Base-by-base conservation (phyloP, 805 yeast genomes). In the Groenewaldozyma tartarivorans region DNA sequence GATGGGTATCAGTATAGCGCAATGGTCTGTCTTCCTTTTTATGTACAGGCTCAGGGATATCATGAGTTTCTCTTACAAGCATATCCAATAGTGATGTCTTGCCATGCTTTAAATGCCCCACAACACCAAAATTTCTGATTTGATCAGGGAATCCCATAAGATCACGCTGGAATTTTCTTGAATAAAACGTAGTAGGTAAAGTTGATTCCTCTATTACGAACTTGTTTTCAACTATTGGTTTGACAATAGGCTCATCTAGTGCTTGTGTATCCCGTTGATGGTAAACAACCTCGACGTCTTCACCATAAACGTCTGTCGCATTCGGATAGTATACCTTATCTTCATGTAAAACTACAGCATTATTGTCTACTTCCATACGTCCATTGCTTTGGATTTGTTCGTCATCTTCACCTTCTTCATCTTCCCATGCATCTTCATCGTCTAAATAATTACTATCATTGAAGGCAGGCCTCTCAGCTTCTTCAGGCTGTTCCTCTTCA, bases 31-130 rank as follows among this genome's bases (percentile, higher is more conserved):
- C 64, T 62, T 64, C 34, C 61, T 67, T 41, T 60, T 51, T 50
- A 21, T 59, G 56, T 20, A 38, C 40, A n/a, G 40, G 38, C n/a
- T 56, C 53, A 29, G 51, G 62, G 1, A 61, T 47, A n/a, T 56
- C 53, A 4, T 86, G 96, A 0, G 94, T 77, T 42, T 80, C 77
- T 2, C 64, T 48, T 0, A 86, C 74, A 19, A 90, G 58, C 58
- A 72, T 57, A 54, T 90, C 96, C 2, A 84, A 49, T 1, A 88
- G 61, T 0, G 85, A 68, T 0, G 97, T 83, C 61, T 92, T 92
- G 1, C 99, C 99, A 4, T 85, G 77, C 50, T 84, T 83, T 1
- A 82, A 56, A 33, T 77, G 74, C 0, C 98, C 98, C n/a, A 79
- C 75, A 1, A 92, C 49, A 0, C 88, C 81, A 15, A 88, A 63